Conservation (phyloP, 345 rosid species). For the Laguncularia racemosa region DNA sequence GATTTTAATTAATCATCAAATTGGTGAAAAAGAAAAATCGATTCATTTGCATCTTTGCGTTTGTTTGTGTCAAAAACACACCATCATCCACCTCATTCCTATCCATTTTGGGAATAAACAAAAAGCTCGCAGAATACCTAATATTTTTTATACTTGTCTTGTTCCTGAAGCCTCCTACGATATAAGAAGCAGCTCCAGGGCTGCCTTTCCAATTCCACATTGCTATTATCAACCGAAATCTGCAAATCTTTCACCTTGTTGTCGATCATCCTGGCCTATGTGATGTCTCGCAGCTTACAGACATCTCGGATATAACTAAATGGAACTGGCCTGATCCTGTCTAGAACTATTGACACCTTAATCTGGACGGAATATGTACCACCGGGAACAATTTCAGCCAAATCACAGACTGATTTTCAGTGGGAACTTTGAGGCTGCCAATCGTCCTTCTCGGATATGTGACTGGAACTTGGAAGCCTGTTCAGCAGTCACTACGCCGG, state of each 20-base stretch:
- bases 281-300: slow-evolving; percentile 9
- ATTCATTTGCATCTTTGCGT: slow-evolving; percentile 4
- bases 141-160: slow-evolving; percentile 24
- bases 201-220: slow-evolving; percentile 22
- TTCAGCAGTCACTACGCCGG: slow-evolving; percentile 9
- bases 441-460: slow-evolving; percentile 7
- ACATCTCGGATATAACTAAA: neutral
- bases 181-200: slow-evolving; percentile 25
- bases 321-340: slow-evolving; percentile 1
- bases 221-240: slow-evolving; percentile 7
- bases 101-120: slow-evolving; percentile 44
- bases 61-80: slow-evolving; percentile 27
- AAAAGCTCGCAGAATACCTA: slow-evolving; percentile 6
- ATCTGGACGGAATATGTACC: slow-evolving; percentile 25
- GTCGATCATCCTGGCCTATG: slow-evolving; percentile 12
- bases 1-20: too few species aligned
- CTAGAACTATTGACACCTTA: slow-evolving; percentile 1
- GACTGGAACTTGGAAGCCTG: slow-evolving; percentile 15
- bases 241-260: slow-evolving; percentile 15
- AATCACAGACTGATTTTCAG: slow-evolving; percentile 19
- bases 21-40: too few species aligned
- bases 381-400: slow-evolving; percentile 23
- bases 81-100: slow-evolving; percentile 27
- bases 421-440: slow-evolving; percentile 12
- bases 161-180: slow-evolving; percentile 45